A percentile compares a stretch with the other conserved stretches of the same genome.
These are phyloP conservation scores for Caryopteris hybrid DNA, from an alignment of 305 asterid species.

Conservation along the genomic window DNA sequence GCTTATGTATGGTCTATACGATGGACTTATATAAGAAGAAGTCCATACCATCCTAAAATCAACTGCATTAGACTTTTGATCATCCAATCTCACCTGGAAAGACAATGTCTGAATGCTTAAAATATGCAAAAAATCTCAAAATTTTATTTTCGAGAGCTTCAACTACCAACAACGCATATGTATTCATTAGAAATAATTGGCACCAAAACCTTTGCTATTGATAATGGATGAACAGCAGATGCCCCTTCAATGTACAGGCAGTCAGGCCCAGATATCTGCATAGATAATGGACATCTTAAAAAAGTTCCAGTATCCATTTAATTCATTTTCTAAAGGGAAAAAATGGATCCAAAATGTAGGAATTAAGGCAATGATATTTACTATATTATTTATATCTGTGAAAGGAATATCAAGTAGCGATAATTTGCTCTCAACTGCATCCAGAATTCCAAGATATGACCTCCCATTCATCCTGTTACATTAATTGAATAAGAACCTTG, in stretches of 20 bases:
- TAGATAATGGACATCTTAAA: constrained; percentile 11
- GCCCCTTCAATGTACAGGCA: constrained; percentile 87
- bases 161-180: constrained; percentile 4
- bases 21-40: constrained; percentile 53
- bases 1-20: constrained; percentile 52
- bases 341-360: constrained; percentile 15
- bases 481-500: constrained; percentile 10
- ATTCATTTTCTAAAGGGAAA: constrained; percentile 4
- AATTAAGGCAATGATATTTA: constrained; percentile 25
- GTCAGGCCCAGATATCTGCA: constrained; percentile 61
- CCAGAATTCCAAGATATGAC: constrained; percentile 81
- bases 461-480: constrained; percentile 74
- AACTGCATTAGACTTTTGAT: constrained; percentile 55
- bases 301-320: constrained; percentile 3
- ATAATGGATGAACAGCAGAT: constrained; percentile 68
- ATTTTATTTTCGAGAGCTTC: constrained; percentile 10
- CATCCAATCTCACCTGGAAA: constrained; percentile 73
- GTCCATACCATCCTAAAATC: constrained; percentile 76
- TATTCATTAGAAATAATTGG: not conserved
- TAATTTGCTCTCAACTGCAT: constrained; percentile 50
- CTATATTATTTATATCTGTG: constrained; percentile 76
- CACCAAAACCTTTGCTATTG: constrained; percentile 76
- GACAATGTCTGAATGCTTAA: constrained; percentile 10
- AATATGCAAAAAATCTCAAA: not conserved
- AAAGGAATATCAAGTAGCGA: constrained; percentile 67